Evolutionary conservation across 2,329 filamentous ascomycete genomes (phyloP).

Genomic region (Coccinonectria pachysandricola): DNA sequence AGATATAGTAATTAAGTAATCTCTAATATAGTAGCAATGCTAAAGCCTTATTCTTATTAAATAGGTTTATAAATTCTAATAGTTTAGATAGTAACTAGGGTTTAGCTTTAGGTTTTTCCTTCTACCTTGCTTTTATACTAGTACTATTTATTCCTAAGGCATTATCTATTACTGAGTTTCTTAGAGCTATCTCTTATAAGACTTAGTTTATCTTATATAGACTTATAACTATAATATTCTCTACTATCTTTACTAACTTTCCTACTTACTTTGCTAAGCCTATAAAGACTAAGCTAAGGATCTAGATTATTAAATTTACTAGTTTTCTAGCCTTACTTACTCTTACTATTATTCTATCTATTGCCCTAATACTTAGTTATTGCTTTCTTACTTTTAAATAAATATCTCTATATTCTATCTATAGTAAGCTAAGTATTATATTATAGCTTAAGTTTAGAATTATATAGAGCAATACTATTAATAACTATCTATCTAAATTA

Average conservation of each 20-base stretch:
- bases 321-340: too few species aligned
- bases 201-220: too few species aligned
- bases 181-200: background rate
- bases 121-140: background rate
- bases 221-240: background rate
- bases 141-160: background rate
- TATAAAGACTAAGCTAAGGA: background rate
- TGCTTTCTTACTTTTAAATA: too few species aligned
- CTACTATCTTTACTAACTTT: conserved; percentile 1
- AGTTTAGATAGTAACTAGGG: background rate
- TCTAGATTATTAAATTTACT: background rate
- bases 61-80: background rate
- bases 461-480: conserved; percentile 2
- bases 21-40: background rate
- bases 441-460: too few species aligned
- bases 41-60: background rate
- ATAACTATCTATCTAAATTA: background rate
- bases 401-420: too few species aligned
- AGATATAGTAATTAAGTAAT: background rate
- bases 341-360: too few species aligned
- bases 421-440: too few species aligned
- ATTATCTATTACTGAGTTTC: conserved; percentile 1
- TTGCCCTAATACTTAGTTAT: too few species aligned
- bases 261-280: background rate
- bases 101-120: background rate